A percentile compares a stretch with the other conserved stretches of the same genome.
Conservation (phyloP, 768 basidiomycete genomes). For the Auricularia sp. region DNA sequence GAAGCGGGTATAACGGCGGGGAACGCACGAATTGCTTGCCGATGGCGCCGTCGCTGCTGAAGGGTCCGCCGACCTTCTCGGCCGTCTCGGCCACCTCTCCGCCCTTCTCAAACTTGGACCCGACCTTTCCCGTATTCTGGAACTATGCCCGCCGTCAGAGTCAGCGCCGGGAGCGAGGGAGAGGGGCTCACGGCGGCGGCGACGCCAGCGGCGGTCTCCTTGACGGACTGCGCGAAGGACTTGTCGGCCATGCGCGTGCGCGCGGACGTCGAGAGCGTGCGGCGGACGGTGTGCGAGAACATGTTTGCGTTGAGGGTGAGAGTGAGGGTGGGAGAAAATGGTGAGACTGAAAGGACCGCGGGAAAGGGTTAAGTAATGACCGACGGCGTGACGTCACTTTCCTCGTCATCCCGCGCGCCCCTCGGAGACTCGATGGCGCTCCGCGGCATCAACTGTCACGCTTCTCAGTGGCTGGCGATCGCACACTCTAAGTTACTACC, state of each 20-base stretch:
- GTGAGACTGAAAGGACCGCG: too few relatives aligned
- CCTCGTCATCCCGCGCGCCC: too few relatives aligned
- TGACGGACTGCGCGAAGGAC: neutral
- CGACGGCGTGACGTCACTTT: too few relatives aligned
- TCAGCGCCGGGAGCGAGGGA: neutral
- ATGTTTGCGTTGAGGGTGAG: too few relatives aligned
- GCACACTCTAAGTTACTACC: too few relatives aligned
- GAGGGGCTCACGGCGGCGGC: neutral
- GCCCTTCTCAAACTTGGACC: neutral
- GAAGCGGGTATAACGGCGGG: neutral
- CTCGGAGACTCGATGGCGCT: too few relatives aligned
- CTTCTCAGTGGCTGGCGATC: too few relatives aligned
- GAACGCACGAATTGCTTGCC: neutral
- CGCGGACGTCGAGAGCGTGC: neutral
- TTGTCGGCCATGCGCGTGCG: neutral
- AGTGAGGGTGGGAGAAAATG: too few relatives aligned
- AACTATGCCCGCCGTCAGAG: neutral
- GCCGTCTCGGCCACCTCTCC: neutral
- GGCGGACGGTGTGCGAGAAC: too few relatives aligned
- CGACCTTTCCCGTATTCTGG: neutral
- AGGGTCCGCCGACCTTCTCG: neutral
- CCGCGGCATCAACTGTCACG: too few relatives aligned
- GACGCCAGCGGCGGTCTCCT: neutral
- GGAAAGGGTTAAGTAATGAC: too few relatives aligned
- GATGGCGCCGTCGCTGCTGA: neutral